phyloP scores from a whole-genome alignment of 352 stramenopile genomes.

The Phytophthora tentaculata region DNA sequence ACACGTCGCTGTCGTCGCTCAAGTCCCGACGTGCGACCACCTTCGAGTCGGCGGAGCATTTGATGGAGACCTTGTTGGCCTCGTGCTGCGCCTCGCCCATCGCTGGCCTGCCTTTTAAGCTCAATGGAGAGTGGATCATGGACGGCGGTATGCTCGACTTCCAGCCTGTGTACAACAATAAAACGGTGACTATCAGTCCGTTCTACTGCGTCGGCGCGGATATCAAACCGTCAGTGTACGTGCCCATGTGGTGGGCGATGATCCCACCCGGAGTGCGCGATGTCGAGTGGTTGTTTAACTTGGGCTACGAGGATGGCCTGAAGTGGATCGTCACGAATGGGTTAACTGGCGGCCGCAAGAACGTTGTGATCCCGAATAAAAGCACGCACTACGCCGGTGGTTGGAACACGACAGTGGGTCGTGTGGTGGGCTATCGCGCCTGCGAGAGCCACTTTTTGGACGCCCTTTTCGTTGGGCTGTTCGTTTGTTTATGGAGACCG shows the following conservation, averaged over 20 bases:
- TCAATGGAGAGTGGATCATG: constrained; percentile 83
- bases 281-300: constrained; percentile 85
- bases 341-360: constrained; percentile 31
- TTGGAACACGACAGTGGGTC: constrained; percentile 73
- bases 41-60: constrained; percentile 2
- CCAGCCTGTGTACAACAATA: constrained; percentile 72
- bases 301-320: constrained; percentile 83
- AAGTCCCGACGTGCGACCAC: constrained; percentile 1
- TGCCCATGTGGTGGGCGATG: constrained; percentile 88
- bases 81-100: constrained; percentile 13
- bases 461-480: constrained; percentile 67
- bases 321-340: constrained; percentile 68
- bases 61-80: constrained; percentile 5
- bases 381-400: constrained; percentile 48
- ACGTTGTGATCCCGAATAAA: constrained; percentile 56
- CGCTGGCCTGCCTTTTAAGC: constrained; percentile 5
- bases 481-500: constrained; percentile 51
- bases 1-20: constrained; percentile 8
- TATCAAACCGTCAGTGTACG: constrained; percentile 88
- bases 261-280: constrained; percentile 69
- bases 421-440: constrained; percentile 73
- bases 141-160: constrained; percentile 88
- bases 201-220: constrained; percentile 89
- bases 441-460: constrained; percentile 74
- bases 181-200: constrained; percentile 80